These are phyloP conservation scores for Nidularia pulvinata DNA, from an alignment of 768 basidiomycete species.

Conservation along the genomic window DNA sequence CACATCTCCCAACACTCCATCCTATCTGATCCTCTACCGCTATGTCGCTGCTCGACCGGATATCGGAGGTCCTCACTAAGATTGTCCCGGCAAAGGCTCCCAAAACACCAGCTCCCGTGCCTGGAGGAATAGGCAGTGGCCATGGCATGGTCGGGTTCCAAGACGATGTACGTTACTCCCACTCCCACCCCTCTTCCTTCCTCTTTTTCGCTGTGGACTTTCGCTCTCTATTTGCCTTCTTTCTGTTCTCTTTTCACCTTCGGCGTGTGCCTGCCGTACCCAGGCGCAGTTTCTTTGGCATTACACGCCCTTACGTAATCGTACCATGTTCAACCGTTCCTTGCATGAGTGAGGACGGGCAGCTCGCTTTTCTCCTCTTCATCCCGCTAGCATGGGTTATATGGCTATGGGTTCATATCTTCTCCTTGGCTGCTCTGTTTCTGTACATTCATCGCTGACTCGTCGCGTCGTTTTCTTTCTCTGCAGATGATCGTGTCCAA, in stretches of 20 bases:
- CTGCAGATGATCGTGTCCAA: conserved; percentile 86
- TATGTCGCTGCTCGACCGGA: conserved; percentile 60
- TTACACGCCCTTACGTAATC: conserved; percentile 41
- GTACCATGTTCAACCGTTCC: conserved; percentile 16
- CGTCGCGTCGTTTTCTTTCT: conserved; percentile 2
- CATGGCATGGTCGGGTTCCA: conserved; percentile 62
- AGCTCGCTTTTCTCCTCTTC: conserved; percentile 63
- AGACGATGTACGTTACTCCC: conserved; percentile 63
- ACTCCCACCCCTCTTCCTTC: conserved; percentile 9
- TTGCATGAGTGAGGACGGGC: conserved; percentile 13
- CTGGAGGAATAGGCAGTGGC: conserved; percentile 59
- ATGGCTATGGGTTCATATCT: conserved; percentile 65
- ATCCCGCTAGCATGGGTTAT: conserved; percentile 63
- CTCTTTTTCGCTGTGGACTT: conserved; percentile 4
- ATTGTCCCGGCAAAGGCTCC: conserved; percentile 42
- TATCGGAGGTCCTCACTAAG: conserved; percentile 48
- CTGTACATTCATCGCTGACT: background rate
- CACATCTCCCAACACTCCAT: background rate
- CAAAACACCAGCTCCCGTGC: conserved; percentile 35
- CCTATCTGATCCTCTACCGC: background rate
- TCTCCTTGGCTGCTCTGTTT: conserved; percentile 8
- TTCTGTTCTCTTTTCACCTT: background rate
- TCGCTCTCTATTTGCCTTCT: background rate
- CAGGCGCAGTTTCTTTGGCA: background rate
- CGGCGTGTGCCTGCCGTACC: background rate